Base-by-base conservation (phyloP, 305 asterid species). In the Fraxinus angustifolia region DNA sequence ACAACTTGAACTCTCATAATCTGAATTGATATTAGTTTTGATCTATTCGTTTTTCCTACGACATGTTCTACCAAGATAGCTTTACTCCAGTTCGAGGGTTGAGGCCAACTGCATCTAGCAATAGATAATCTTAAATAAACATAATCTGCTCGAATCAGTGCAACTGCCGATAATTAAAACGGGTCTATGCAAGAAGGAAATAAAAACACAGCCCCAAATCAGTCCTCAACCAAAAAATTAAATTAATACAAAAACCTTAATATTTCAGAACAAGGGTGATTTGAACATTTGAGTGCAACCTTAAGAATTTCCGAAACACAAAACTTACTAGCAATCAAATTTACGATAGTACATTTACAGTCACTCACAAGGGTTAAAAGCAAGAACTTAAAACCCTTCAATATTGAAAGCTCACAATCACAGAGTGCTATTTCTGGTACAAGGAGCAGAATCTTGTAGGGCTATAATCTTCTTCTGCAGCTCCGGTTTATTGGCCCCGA, bases 401-500 rank as follows among this genome's bases (percentile, higher is more conserved):
- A 80, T 80, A 67, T 80, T 8, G 35, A 70, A 78, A 48, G 21
- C 82, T 74, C 45, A 77, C 68, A 14, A 72, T 40, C 86, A 73
- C 6, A 74, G 76, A 72, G 71, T 10, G 58, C 73, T 88, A 87
- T 38, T 75, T 73, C 48, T 83, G 85, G 73, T 82, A 28, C 6
- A 84, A 83, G 58, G 78, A 81, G 80, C 84, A 19, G 93, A 86
- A 78, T 92, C 98, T 19, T 88, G 83, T 35, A 94, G 68, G 28
- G 92, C 89, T 16, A 80, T 85, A 85, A 96, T 77, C 89, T 94
- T 96, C 90, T 91, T 94, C 89, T 91, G 93, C 85, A 96, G 89
- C 88, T 96, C 98, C 60, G 95, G 92, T 86, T 93, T 94, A 91
- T 96, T 96, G 72, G 98, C 98, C 3, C 99, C 99, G 14, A 96